A percentile compares a stretch with the other conserved stretches of the same genome.
Evolutionary conservation across 495 filamentous ascomycete species (phyloP).

Genomic region (Penicillium malachiteum): DNA sequence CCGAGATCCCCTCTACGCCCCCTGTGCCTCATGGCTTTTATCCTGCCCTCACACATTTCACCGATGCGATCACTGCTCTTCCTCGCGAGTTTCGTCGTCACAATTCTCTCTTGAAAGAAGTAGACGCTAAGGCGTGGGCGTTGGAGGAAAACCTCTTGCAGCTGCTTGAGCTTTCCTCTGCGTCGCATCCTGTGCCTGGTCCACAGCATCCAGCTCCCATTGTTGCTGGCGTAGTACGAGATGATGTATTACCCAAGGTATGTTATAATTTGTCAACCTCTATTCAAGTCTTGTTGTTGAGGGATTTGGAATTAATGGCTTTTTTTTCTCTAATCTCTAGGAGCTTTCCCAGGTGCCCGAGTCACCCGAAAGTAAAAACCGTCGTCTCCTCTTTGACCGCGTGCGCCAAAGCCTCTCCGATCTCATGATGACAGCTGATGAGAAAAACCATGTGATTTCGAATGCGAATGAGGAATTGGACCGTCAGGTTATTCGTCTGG

Average conservation of each 20-base stretch:
- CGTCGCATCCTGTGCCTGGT: conserved; percentile 47
- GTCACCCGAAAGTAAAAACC: conserved; percentile 42
- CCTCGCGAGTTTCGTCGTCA: conserved; percentile 93
- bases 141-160: conserved; percentile 62
- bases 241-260: conserved; percentile 40
- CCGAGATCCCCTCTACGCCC: conserved; percentile 31
- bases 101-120: conserved; percentile 92
- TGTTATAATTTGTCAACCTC: background rate
- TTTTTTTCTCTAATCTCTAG: conserved; percentile 15
- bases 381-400: conserved; percentile 65
- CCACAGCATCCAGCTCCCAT: conserved; percentile 41
- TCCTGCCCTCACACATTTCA: conserved; percentile 91
- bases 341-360: conserved; percentile 33
- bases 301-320: conserved; percentile 8
- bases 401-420: conserved; percentile 64
- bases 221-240: conserved; percentile 37
- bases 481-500: conserved; percentile 79
- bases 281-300: background rate
- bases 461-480: conserved; percentile 86
- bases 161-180: conserved; percentile 65
- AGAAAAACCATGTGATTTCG: conserved; percentile 93
- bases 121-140: conserved; percentile 80
- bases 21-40: conserved; percentile 66
- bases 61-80: conserved; percentile 87
- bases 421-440: conserved; percentile 82